Evolutionary conservation across 106 monocot genomes (phyloP), one percentile per base, ranked within the genome.

Genomic region (Acorus gramineus): DNA sequence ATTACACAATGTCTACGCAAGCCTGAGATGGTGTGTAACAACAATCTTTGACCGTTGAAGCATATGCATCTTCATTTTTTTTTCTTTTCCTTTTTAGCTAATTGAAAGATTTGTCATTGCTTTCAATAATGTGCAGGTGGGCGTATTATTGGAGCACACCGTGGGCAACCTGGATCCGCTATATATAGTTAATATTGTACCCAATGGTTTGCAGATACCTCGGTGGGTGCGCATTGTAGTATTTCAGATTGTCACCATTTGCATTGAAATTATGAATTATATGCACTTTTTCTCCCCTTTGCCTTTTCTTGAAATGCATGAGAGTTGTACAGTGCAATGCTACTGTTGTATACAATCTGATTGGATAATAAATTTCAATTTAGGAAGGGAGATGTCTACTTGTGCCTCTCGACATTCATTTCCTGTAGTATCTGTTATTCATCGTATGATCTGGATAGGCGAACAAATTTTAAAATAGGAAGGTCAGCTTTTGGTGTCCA

Each of bases 101-200:
- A 46, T 2, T 13, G 10, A n/a, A 4, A 48, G 11, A 60, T 43
- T 42, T 14, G 11, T 57, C n/a, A 48, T 11, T 74, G 43, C 8
- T 53, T 66, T 48, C 9, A 62, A 57, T 13, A 57, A 47, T 71
- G 68, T 53, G 55, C 85, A 98, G 98, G 79, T 98, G 3, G 98
- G 98, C 13, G 92, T 88, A 73, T 70, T 98, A 59, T 71, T 98
- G 73, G 98, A 88, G 70, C 87, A 98, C 76, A 98, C 98, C 9
- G 91, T 98, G 75, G 98, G 98, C 9, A 79, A 98, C 64, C 77
- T 98, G 55, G 98, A 98, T 76, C 98, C 92, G 46, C 83, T 98
- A 43, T 92, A 89, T 69, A 98, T 98, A 62, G 98, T 92, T 59
- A 91, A 71, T 14, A 64, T 79, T 66, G 96, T 98, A 48, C 91